Evolutionary conservation across 768 basidiomycete species (phyloP), one percentile per base, ranked within the genome.

Genomic region (Kwoniella sp.): DNA sequence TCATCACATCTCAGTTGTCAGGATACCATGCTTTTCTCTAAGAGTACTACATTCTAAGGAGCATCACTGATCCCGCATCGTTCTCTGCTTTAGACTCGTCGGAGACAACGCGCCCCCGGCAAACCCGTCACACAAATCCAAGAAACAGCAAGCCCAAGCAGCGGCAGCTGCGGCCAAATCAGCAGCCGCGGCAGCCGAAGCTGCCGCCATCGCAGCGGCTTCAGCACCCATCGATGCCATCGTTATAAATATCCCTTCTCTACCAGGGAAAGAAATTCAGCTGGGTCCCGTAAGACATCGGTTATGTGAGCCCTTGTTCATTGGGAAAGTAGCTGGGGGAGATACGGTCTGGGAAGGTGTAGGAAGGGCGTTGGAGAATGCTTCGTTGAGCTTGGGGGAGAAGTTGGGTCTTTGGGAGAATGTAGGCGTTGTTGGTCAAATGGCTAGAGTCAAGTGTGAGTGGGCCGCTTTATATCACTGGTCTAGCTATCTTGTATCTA

Each of bases 331-430:
- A 8, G 27, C 61, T 22, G 73, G 73, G 1, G 68, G 74, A 6
- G 74, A 76, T 26, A 77, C 73, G 0, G 63, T 79, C 2, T 76
- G 72, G 68, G 78, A 79, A 54, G 78, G 68, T 2, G 69, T 79
- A 51, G 75, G 74, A 13, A 44, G 71, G 33, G 73, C 73, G 15
- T 44, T 77, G 13, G 69, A 67, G n/a, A 69, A 58, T 56, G 54
- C 73, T 15, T 70, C 69, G 3, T 53, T 73, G 49, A 69, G 65
- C 29, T 21, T 68, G 50, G 63, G 25, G 2, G 74, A 73, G 63
- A 55, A 64, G 27, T 24, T 72, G 53, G 55, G 48, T n/a, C 58
- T 77, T 9, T 77, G 73, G 75, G 78, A 79, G 19, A 70, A 67
- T 2, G 66, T 79, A 15, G 76, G 69, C 1, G 68, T 79, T 12